phyloP scores from a whole-genome alignment of 352 stramenopile genomes.

The Phytophthora rubi region DNA sequence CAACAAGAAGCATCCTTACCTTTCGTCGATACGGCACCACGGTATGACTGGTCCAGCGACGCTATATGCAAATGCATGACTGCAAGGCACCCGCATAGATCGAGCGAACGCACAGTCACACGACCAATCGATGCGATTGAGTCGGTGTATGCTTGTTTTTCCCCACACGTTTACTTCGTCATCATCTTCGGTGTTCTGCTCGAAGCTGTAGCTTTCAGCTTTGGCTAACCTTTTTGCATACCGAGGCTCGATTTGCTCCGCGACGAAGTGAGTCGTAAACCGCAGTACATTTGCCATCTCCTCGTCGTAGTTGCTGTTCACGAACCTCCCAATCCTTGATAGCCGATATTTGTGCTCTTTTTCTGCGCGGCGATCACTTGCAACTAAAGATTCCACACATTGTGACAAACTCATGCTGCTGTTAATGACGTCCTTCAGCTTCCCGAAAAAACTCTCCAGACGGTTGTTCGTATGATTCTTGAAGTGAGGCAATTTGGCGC shows the following conservation, averaged over 20 bases:
- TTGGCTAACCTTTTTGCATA: too few species aligned
- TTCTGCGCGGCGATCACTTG: neutral
- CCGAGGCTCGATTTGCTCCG: neutral
- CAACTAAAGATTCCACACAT: neutral
- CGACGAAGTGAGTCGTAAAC: neutral
- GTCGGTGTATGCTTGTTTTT: too few species aligned
- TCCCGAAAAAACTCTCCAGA: slow-evolving; percentile 32
- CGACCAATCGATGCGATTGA: too few species aligned
- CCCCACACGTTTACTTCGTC: too few species aligned
- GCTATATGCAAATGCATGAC: too few species aligned
- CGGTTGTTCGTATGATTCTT: slow-evolving; percentile 43
- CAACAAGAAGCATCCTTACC: too few species aligned
- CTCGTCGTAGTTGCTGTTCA: neutral
- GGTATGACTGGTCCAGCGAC: too few species aligned
- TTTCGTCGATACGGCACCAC: too few species aligned
- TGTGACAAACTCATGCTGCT: neutral
- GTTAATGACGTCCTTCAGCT: neutral
- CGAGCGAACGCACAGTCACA: too few species aligned
- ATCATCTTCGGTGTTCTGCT: neutral
- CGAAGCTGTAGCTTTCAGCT: too few species aligned
- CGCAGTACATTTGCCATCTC: neutral
- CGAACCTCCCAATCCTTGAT: neutral
- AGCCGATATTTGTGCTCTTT: neutral
- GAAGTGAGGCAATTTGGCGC: slow-evolving; percentile 31
- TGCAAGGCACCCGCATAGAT: too few species aligned